Percentiles rank a stretch among this genome's conserved stretches.
Evolutionary conservation across 768 basidiomycete species (phyloP).

Genomic region (Podaxis sp.): DNA sequence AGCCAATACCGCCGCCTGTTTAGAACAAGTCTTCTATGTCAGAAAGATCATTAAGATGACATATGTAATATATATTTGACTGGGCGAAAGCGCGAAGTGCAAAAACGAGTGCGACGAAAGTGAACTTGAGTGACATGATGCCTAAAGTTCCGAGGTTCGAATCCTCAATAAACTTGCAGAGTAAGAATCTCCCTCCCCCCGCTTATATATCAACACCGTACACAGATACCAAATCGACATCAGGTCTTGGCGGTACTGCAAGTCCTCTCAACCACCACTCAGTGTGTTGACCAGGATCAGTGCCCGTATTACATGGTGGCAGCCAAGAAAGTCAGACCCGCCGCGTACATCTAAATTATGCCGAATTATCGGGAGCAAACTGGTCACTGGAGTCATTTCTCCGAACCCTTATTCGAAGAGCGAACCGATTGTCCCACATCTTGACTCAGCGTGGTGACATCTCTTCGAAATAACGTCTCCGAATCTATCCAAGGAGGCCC

Average conservation of each 20-base stretch:
- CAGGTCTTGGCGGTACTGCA: background rate
- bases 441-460: background rate
- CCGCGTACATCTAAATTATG: background rate
- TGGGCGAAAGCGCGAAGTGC: background rate
- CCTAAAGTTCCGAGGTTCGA: background rate
- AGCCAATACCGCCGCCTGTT: constrained; percentile 1
- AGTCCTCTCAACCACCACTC: background rate
- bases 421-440: background rate
- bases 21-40: background rate
- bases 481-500: background rate
- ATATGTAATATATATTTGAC: background rate
- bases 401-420: background rate
- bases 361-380: background rate
- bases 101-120: background rate
- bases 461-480: background rate
- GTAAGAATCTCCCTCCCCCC: background rate
- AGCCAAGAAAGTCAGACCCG: background rate
- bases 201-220: background rate
- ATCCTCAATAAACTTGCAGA: background rate
- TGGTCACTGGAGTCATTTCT: background rate
- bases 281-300: background rate
- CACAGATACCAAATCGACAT: background rate
- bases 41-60: background rate
- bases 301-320: background rate
- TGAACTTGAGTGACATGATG: background rate